These are phyloP conservation scores for Jackrogersella minutella DNA, from an alignment of 495 filamentous ascomycete species.

Conservation along the genomic window DNA sequence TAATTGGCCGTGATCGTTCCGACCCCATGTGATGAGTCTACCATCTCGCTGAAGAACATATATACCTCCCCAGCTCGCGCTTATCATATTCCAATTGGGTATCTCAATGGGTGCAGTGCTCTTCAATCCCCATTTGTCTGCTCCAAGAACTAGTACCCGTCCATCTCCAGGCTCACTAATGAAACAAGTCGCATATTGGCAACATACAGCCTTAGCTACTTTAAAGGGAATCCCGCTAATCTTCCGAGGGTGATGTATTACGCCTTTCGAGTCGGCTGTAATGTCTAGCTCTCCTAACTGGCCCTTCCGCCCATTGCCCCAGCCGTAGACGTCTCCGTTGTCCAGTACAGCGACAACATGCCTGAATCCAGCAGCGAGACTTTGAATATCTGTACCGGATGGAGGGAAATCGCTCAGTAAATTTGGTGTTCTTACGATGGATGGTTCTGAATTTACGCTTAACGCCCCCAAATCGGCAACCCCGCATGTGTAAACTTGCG, in stretches of 20 bases:
- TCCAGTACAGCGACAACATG: slow-evolving; percentile 78
- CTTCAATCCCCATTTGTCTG: slow-evolving; percentile 72
- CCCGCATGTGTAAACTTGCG: slow-evolving; percentile 67
- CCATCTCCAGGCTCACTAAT: slow-evolving; percentile 61
- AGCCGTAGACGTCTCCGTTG: slow-evolving; percentile 83
- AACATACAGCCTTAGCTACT: slow-evolving; percentile 72
- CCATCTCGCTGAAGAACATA: slow-evolving; percentile 70
- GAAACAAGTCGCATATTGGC: slow-evolving; percentile 81
- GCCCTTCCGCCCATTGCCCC: slow-evolving; percentile 85
- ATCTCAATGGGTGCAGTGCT: slow-evolving; percentile 51
- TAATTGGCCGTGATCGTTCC: slow-evolving; percentile 84
- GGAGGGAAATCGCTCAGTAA: slow-evolving; percentile 70
- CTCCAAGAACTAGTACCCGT: slow-evolving; percentile 68
- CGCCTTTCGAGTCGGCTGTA: slow-evolving; percentile 26
- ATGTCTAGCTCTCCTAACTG: slow-evolving; percentile 70
- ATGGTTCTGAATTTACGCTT: slow-evolving; percentile 1
- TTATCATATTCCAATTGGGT: slow-evolving; percentile 65
- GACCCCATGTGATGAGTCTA: slow-evolving; percentile 70
- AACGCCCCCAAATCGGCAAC: slow-evolving; percentile 41
- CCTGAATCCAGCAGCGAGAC: slow-evolving; percentile 74
- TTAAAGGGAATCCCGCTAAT: slow-evolving; percentile 64
- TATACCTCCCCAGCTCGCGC: slow-evolving; percentile 83
- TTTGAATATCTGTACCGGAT: slow-evolving; percentile 54
- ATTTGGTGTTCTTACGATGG: slow-evolving; percentile 2
- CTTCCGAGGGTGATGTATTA: slow-evolving; percentile 65